Percentiles rank a stretch among this genome's conserved stretches.
Evolutionary conservation across 352 stramenopile genomes (phyloP).

Genomic region (Phytophthora vignae): DNA sequence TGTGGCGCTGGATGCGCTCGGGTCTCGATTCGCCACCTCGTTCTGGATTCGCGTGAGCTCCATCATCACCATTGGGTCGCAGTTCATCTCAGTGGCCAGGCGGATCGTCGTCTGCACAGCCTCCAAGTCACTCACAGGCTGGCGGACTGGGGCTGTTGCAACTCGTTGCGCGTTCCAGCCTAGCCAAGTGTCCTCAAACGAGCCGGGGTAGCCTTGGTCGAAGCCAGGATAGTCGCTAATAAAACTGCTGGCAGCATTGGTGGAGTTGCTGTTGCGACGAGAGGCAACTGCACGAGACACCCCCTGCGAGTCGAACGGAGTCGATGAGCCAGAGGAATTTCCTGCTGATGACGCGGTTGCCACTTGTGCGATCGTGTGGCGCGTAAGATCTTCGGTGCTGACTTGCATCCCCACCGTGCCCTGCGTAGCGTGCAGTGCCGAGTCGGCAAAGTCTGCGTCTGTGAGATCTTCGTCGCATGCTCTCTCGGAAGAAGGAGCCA

Average conservation of each 20-base stretch:
- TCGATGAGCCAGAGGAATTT: slow-evolving; percentile 17
- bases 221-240: slow-evolving; percentile 32
- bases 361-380: slow-evolving; percentile 13
- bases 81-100: slow-evolving; percentile 73
- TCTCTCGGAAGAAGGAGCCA: slow-evolving; percentile 52
- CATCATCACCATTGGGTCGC: slow-evolving; percentile 55
- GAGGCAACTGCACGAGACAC: slow-evolving; percentile 5
- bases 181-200: slow-evolving; percentile 54
- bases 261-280: slow-evolving; percentile 20
- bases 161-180: slow-evolving; percentile 51
- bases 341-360: neutral
- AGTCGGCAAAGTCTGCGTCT: slow-evolving; percentile 77
- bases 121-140: slow-evolving; percentile 54
- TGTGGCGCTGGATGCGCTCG: slow-evolving; percentile 17
- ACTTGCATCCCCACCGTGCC: slow-evolving; percentile 45
- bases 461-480: slow-evolving; percentile 64
- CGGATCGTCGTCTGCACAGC: slow-evolving; percentile 72
- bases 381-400: slow-evolving; percentile 32
- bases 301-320: slow-evolving; percentile 22
- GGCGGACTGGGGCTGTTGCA: slow-evolving; percentile 19
- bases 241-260: slow-evolving; percentile 4
- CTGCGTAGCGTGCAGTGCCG: slow-evolving; percentile 54
- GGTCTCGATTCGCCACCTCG: slow-evolving; percentile 44
- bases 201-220: slow-evolving; percentile 40
- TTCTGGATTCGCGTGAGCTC: slow-evolving; percentile 67